Evolutionary conservation across 768 basidiomycete genomes (phyloP).

Genomic region (Kwoniella heveanensis): DNA sequence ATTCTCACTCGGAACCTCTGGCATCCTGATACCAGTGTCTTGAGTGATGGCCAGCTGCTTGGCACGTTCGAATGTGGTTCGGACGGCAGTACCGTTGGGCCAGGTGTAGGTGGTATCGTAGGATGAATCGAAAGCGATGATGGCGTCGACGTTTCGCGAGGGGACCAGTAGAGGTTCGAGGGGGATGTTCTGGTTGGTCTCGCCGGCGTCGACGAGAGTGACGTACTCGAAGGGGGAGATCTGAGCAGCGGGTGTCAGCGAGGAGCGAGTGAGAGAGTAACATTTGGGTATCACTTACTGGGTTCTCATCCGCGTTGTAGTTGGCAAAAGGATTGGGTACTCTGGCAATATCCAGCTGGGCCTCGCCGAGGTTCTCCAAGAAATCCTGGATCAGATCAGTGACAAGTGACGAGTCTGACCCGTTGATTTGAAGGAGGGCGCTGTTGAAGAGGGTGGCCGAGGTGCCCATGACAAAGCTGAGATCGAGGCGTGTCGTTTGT

Average conservation of each 20-base stretch:
- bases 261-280: background rate
- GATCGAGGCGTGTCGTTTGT: too few relatives aligned
- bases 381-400: conserved; percentile 43
- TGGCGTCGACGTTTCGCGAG: conserved; percentile 69
- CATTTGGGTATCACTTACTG: conserved; percentile 44
- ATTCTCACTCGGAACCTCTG: conserved; percentile 47
- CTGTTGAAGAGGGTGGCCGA: conserved; percentile 60
- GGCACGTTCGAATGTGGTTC: conserved; percentile 51
- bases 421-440: conserved; percentile 44
- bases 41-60: conserved; percentile 23
- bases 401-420: conserved; percentile 34
- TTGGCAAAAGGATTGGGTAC: conserved; percentile 55
- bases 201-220: conserved; percentile 55
- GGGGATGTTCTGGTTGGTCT: conserved; percentile 62
- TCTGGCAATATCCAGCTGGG: conserved; percentile 53
- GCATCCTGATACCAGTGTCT: conserved; percentile 48
- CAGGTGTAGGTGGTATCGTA: conserved; percentile 61
- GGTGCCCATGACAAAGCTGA: conserved; percentile 69
- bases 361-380: conserved; percentile 42
- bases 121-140: conserved; percentile 71
- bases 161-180: conserved; percentile 71
- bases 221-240: conserved; percentile 44
- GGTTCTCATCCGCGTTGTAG: conserved; percentile 45
- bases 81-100: conserved; percentile 68
- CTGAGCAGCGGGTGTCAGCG: conserved; percentile 12